These are phyloP conservation scores for Elongisporangium senticosum DNA, from an alignment of 352 stramenopile species.

Conservation along the genomic window DNA sequence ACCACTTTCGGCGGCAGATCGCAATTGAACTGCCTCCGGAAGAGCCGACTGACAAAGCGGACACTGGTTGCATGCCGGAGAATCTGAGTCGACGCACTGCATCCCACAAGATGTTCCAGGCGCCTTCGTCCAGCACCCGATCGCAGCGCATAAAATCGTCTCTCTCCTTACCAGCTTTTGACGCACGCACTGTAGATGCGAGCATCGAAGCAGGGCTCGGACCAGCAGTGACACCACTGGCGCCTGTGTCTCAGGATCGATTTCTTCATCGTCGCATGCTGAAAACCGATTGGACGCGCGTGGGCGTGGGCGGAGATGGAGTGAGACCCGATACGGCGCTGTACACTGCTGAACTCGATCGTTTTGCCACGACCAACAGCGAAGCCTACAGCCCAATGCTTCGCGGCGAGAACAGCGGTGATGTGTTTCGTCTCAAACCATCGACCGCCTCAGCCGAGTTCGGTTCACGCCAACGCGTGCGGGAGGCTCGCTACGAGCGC, in stretches of 20 bases:
- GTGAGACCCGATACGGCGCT: constrained; percentile 32
- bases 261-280: constrained; percentile 48
- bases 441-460: constrained; percentile 27
- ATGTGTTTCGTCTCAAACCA: constrained; percentile 30
- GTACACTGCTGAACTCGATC: constrained; percentile 32
- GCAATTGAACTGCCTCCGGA: background rate
- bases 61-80: constrained; percentile 48
- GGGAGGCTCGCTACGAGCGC: constrained; percentile 33
- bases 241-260: constrained; percentile 38
- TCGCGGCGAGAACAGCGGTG: constrained; percentile 30
- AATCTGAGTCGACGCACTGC: constrained; percentile 43
- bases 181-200: background rate
- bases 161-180: background rate
- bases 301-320: constrained; percentile 69
- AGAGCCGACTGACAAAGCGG: background rate
- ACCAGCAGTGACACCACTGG: constrained; percentile 16
- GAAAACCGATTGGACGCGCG: constrained; percentile 70
- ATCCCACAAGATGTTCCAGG: constrained; percentile 20
- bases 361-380: constrained; percentile 49
- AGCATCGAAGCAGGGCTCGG: constrained; percentile 14
- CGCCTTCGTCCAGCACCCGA: constrained; percentile 4
- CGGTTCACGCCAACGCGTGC: constrained; percentile 19
- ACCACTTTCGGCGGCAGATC: constrained; percentile 12
- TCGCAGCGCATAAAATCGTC: background rate
- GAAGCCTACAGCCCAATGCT: constrained; percentile 49